Base-by-base conservation (phyloP, 345 rosid species). In the Gossypium raimondii region DNA sequence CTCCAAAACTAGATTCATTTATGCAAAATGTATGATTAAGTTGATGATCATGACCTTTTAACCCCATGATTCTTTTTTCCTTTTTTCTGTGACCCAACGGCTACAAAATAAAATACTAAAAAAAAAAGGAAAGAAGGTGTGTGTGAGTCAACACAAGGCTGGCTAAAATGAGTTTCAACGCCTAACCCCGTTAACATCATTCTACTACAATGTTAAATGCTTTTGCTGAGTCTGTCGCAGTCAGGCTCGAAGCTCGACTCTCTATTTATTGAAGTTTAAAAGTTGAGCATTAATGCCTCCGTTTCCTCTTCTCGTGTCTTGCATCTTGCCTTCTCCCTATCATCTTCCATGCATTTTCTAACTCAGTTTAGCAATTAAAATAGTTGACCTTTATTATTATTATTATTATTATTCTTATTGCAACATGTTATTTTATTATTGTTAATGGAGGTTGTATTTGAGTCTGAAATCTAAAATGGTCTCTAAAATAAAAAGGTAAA, bases 181-280 rank as follows among this genome's bases (percentile, higher is more conserved):
- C 81, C 83, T 80, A 72, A 4, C 65, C 55, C 59, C 0, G 12
- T 27, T 58, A 74, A 77, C 75, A 59, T 8, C 66, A 13, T 58
- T 20, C 41, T 34, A 1, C 41, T 20, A 29, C 11, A 58, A 59
- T 59, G 57, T 57, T 57, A 57, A 57, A 57, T 57, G 61, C 29
- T 22, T 45, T 2, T 45, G 50, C 41, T 10, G 11, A 20, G n/a
- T 59, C 64, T 59, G 41, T 59, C 41, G 14, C 17, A 25, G 9
- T 59, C 38, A 59, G 64, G 9, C 38, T 29, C 67, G 47, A 62
- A 34, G 11, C 18, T 17, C 13, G 7, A 16, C 47, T 34, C 44
- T 2, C 20, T 63, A 34, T 63, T 25, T 63, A 63, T 16, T 63
- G 22, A 63, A 47, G 47, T 16, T 38, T 9, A 11, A 62, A 34